Base-by-base conservation (phyloP, 108 stramenopile genomes). In the Fragilaria crotonensis region DNA sequence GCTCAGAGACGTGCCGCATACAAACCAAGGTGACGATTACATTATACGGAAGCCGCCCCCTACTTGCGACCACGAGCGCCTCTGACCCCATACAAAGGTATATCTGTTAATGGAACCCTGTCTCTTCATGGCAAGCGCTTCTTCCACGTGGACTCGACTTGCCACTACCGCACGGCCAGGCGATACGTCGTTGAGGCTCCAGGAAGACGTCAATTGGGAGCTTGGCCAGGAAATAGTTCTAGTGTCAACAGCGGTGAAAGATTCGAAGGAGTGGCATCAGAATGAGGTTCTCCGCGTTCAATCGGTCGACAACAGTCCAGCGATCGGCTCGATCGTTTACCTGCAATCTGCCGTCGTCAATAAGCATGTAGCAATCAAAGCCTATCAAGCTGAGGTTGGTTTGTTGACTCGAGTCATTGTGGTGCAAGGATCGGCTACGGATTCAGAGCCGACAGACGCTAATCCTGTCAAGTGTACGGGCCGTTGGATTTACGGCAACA, bases 311-410 rank as follows among this genome's bases (percentile, higher is more conserved):
- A 61, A 4, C 25, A 66, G 18, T 33, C 60, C 66, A 2, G 17
- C 14, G 7, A 57, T 71, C 14, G 71, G 68, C 1, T 46, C 67
- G 33, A 45, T 59, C 18, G 62, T 78, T 2, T 54, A 55, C 36
- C 33, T 78, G 27, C 50, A 53, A 21, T 45, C 45, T 21, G 33
- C 67, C 9, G 22, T 73, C 23, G 11, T 20, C 4, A 54, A 76
- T 52, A 45, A 36, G 9, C 79, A 80, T 59, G 62, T 57, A 25
- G 75, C 68, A 14, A 72, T 56, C 49, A 31, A 17, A 19, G 72
- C 49, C 32, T 80, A 80, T 52, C 79, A 80, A 31, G 71, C 61
- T 17, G 80, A 81, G 54, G 80, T 77, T 28, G 80, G 73, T 17
- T 44, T 81, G 29, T 54, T 81, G 18, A 53, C 70, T 9, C 64